These are phyloP conservation scores for Straminergon stramineum DNA, from an alignment of 225 moss, liverwort and hornwort species.

Conservation along the genomic window DNA sequence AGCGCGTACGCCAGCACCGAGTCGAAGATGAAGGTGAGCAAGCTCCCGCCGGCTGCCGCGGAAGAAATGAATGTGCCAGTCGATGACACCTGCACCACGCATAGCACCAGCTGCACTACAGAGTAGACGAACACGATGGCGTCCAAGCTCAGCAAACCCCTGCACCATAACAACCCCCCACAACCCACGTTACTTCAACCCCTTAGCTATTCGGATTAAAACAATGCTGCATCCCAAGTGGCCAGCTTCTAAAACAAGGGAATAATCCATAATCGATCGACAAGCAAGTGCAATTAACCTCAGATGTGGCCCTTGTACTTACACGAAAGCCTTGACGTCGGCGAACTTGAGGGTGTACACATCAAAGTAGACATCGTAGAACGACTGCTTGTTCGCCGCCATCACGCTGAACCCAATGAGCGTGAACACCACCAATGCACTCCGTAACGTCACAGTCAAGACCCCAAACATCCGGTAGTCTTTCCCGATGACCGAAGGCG, in stretches of 20 bases:
- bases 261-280: neutral
- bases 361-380: neutral
- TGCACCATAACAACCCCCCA: neutral
- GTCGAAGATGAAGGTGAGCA: conserved; percentile 9
- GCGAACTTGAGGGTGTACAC: neutral
- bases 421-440: neutral
- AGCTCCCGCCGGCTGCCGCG: neutral
- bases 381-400: neutral
- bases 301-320: neutral
- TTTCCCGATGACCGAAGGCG: neutral
- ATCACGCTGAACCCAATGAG: neutral
- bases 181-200: neutral
- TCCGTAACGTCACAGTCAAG: neutral
- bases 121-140: conserved; percentile 3
- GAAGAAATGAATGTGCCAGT: neutral
- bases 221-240: neutral
- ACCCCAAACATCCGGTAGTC: neutral
- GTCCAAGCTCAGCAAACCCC: conserved; percentile 6
- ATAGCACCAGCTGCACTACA: neutral
- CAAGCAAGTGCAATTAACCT: neutral
- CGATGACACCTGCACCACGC: neutral
- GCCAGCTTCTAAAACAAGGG: neutral
- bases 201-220: neutral
- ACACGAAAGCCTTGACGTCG: neutral
- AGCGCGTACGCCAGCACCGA: neutral